phyloP scores from a whole-genome alignment of 495 filamentous ascomycete genomes.

The Aspergillus olivimuriae region DNA sequence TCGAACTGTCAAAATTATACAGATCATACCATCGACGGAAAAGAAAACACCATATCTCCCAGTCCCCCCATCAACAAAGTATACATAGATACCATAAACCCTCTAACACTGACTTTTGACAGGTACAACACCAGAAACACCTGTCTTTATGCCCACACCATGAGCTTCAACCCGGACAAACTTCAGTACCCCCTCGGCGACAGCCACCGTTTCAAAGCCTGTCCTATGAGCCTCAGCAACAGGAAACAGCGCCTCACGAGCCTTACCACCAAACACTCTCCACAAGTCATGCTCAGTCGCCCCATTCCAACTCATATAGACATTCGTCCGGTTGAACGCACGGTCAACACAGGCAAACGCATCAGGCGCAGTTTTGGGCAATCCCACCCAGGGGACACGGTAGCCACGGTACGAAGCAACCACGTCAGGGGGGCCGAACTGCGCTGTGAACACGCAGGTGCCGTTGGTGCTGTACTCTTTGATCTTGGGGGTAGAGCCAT shows the following conservation, averaged over 20 bases:
- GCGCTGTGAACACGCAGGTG: slow-evolving; percentile 7
- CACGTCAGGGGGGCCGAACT: slow-evolving; percentile 7
- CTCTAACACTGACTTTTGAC: neutral
- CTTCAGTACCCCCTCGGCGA: neutral
- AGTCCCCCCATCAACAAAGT: too few species aligned
- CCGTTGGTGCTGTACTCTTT: slow-evolving; percentile 32
- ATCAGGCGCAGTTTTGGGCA: slow-evolving; percentile 11
- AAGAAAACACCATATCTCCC: too few species aligned
- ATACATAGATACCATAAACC: too few species aligned
- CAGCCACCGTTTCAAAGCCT: neutral
- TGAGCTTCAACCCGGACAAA: neutral
- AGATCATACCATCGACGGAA: too few species aligned
- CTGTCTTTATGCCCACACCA: neutral
- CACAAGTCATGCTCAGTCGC: slow-evolving; percentile 18
- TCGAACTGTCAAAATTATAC: too few species aligned
- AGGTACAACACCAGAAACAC: neutral
- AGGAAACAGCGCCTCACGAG: neutral
- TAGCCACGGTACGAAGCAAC: slow-evolving; percentile 15
- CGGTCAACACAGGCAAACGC: slow-evolving; percentile 6
- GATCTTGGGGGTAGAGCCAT: slow-evolving; percentile 33
- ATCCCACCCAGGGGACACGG: slow-evolving; percentile 12
- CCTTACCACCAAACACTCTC: neutral
- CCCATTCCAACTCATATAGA: slow-evolving; percentile 33
- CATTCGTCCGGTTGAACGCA: neutral
- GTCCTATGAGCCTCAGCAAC: neutral